Conservation (phyloP, 1,284 basidiomycete genomes). For the Leccinum griseonigrum region DNA sequence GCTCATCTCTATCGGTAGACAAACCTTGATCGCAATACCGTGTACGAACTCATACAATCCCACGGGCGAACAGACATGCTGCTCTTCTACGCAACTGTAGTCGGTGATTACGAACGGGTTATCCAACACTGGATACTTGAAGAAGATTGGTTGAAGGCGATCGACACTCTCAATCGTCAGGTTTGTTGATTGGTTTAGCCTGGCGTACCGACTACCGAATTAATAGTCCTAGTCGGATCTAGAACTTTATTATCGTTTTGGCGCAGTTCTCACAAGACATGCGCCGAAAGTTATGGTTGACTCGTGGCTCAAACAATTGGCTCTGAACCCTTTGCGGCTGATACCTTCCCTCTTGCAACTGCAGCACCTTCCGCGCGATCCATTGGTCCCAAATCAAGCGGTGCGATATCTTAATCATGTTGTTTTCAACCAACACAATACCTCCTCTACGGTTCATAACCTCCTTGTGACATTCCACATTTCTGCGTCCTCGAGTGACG, state of each 20-base stretch:
- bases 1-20: slow-evolving; percentile 41
- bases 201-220: not conserved
- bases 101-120: slow-evolving; percentile 83
- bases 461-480: slow-evolving; percentile 88
- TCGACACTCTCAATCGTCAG: slow-evolving; percentile 86
- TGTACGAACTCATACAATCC: slow-evolving; percentile 90
- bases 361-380: slow-evolving; percentile 67
- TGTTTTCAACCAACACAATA: slow-evolving; percentile 77
- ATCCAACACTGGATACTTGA: slow-evolving; percentile 93
- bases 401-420: slow-evolving; percentile 86
- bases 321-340: slow-evolving; percentile 80
- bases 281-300: slow-evolving; percentile 89
- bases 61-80: slow-evolving; percentile 94
- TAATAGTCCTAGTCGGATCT: slow-evolving; percentile 55
- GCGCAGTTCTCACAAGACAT: slow-evolving; percentile 83
- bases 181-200: slow-evolving; percentile 38
- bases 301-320: slow-evolving; percentile 83
- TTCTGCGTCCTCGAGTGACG: slow-evolving; percentile 59
- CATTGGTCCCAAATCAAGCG: slow-evolving; percentile 77
- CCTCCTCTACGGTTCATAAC: slow-evolving; percentile 90
- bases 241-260: slow-evolving; percentile 94
- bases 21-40: slow-evolving; percentile 81
- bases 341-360: slow-evolving; percentile 88
- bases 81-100: slow-evolving; percentile 82
- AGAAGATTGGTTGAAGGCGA: slow-evolving; percentile 89